Base-by-base conservation (phyloP, 1,139 yeast genomes). In the Kurtzmaniella natalensis region DNA sequence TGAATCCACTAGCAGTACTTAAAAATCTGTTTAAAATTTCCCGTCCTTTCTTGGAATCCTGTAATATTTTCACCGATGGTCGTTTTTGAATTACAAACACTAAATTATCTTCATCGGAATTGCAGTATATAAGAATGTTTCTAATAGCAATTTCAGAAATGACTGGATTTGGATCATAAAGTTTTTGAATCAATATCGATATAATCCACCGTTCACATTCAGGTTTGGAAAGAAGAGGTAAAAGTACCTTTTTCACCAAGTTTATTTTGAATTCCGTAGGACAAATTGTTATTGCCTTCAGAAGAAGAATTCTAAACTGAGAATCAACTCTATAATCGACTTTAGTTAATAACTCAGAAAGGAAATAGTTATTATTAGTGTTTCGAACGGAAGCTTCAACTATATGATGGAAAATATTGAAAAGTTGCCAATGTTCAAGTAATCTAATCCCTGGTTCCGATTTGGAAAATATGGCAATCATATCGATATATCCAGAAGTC, bases 361-460 rank as follows among this genome's bases (percentile, higher is more conserved):
- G 60, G 35, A 88, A 64, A 44, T 76, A 82, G 36, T 78, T 84
- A 28, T 87, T 59, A 33, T 68, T 70, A 5, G 44, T 13, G n/a
- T 31, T 19, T 5, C n/a, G 65, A 57, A 14, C 75, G 64, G 34
- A 31, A 19, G 71, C 71, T 37, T 75, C 78, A 23, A 86, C 70
- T 38, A 89, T 74, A 47, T 86, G 87, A 45, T 82, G 81, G 37
- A 88, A 66, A 57, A 85, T 77, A 39, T 82, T 87, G 57, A 86
- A 85, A 45, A 89, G 73, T 46, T 88, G 83, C 94, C 95, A 85
- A 43, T 84, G 78, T 34, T 78, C 81, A 42, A 92, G 55, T 49
- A 89, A 64, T 26, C 68, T 69, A 15, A 85, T 57, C 0, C 98
- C 97, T 30, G 71, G 66, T 0, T 61, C 53, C 30, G 74, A 70